Percentiles rank a stretch among this genome's conserved stretches.
Conservation (phyloP, 208 protist genomes). For the Trypanosoma conorhini region DNA sequence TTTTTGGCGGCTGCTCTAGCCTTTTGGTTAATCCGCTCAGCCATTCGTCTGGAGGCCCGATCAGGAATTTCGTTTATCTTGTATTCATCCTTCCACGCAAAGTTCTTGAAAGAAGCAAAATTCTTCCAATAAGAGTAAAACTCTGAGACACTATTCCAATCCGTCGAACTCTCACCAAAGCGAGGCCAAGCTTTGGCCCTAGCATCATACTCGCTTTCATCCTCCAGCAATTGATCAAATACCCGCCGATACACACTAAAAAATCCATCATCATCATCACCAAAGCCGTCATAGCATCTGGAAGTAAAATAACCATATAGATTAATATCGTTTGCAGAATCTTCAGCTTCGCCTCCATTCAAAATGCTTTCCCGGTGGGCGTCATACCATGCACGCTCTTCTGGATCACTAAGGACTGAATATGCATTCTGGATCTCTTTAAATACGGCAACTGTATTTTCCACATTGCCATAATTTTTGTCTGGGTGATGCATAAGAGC, state of each 20-base stretch:
- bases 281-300: conserved; percentile 80
- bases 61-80: conserved; percentile 91
- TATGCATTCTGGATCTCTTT: conserved; percentile 93
- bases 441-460: conserved; percentile 73
- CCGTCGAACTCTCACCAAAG: conserved; percentile 68
- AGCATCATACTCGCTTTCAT: conserved; percentile 65
- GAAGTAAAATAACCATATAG: conserved; percentile 85
- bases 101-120: conserved; percentile 84
- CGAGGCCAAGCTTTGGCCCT: conserved; percentile 60
- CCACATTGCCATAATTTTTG: conserved; percentile 85
- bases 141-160: conserved; percentile 59
- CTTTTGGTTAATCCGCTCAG: conserved; percentile 89
- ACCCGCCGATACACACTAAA: conserved; percentile 77
- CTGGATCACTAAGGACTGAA: conserved; percentile 76
- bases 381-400: conserved; percentile 92
- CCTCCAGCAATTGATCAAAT: conserved; percentile 72
- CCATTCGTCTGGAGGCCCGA: conserved; percentile 80
- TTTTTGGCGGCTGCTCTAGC: conserved; percentile 74
- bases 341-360: conserved; percentile 50
- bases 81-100: conserved; percentile 92
- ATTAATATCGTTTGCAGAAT: conserved; percentile 70
- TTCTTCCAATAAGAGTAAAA: conserved; percentile 90
- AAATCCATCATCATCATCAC: conserved; percentile 75
- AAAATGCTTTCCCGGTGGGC: conserved; percentile 86
- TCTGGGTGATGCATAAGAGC: conserved; percentile 90